These are phyloP conservation scores for Cantharellus cinnabarinus DNA, from an alignment of 768 basidiomycete genomes.

Conservation along the genomic window DNA sequence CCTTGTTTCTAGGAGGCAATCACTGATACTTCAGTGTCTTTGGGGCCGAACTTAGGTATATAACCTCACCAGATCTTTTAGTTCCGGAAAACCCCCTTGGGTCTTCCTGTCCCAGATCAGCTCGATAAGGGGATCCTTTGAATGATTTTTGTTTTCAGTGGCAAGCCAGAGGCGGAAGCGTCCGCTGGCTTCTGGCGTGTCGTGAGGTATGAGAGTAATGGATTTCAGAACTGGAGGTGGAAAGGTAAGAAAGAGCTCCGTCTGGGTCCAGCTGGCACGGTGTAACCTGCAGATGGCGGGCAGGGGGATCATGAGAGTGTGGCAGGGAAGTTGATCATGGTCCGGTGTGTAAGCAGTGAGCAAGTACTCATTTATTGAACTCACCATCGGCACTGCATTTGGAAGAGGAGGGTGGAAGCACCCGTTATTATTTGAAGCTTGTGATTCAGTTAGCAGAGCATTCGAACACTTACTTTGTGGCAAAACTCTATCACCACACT, in stretches of 20 bases:
- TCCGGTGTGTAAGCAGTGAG: not conserved
- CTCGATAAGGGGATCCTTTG: conserved; percentile 14
- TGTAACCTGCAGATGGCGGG: conserved; percentile 42
- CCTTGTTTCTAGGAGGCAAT: conserved; percentile 51
- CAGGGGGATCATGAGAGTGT: conserved; percentile 1
- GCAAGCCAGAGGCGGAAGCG: conserved; percentile 77
- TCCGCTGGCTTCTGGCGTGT: conserved; percentile 65
- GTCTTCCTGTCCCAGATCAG: conserved; percentile 80
- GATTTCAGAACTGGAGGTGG: conserved; percentile 50
- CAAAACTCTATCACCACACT: conserved; percentile 81
- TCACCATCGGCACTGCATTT: conserved; percentile 58
- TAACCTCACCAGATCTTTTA: conserved; percentile 52
- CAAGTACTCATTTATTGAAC: conserved; percentile 9
- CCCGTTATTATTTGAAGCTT: not conserved
- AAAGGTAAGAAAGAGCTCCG: conserved; percentile 81
- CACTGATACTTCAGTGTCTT: not conserved
- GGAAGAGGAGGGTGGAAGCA: no score
- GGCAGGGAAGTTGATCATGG: conserved; percentile 1
- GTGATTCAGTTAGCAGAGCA: not conserved
- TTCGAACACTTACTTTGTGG: conserved; percentile 43
- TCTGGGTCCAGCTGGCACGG: conserved; percentile 83
- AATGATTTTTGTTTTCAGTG: conserved; percentile 9
- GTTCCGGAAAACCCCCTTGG: conserved; percentile 82
- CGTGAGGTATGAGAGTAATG: conserved; percentile 55
- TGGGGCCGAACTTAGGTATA: not conserved